Percentiles rank a stretch among this genome's conserved stretches.
Evolutionary conservation across 306 rosid genomes (phyloP).

Genomic region (Medicago lupulina): DNA sequence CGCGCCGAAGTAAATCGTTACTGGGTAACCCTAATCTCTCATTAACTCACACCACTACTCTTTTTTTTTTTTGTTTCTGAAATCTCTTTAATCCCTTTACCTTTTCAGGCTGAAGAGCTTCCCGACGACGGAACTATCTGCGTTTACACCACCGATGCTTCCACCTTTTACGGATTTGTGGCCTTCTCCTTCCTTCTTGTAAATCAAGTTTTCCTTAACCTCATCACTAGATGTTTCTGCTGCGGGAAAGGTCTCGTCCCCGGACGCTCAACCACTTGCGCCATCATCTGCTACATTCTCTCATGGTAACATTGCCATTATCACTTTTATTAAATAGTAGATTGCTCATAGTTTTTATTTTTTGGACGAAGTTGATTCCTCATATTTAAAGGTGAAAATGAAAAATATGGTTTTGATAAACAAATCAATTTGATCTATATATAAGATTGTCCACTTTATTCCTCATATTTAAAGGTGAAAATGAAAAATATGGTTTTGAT

Average conservation of each 20-base stretch:
- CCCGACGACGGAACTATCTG: slow-evolving; percentile 70
- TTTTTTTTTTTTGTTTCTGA: not conserved
- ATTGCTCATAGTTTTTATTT: no score
- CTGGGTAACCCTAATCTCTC: no score
- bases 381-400: no score
- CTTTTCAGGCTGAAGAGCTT: slow-evolving; percentile 63
- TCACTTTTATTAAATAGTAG: not conserved
- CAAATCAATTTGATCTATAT: no score
- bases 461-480: no score
- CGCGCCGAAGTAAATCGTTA: no score
- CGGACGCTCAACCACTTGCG: slow-evolving; percentile 64
- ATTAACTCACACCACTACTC: no score
- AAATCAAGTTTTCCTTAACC: slow-evolving; percentile 72
- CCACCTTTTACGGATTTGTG: slow-evolving; percentile 82
- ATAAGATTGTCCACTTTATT: no score
- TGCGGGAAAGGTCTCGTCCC: slow-evolving; percentile 87
- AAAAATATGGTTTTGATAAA: no score
- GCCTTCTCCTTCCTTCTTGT: slow-evolving; percentile 71
- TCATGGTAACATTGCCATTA: slow-evolving; percentile 58
- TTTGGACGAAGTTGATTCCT: no score
- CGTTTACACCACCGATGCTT: slow-evolving; percentile 77
- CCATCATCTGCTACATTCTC: slow-evolving; percentile 73
- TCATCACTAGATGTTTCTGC: slow-evolving; percentile 86
- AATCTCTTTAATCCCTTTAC: not conserved
- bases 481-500: no score